These are phyloP conservation scores for Imleria badia DNA, from an alignment of 768 basidiomycete genomes.

Conservation along the genomic window DNA sequence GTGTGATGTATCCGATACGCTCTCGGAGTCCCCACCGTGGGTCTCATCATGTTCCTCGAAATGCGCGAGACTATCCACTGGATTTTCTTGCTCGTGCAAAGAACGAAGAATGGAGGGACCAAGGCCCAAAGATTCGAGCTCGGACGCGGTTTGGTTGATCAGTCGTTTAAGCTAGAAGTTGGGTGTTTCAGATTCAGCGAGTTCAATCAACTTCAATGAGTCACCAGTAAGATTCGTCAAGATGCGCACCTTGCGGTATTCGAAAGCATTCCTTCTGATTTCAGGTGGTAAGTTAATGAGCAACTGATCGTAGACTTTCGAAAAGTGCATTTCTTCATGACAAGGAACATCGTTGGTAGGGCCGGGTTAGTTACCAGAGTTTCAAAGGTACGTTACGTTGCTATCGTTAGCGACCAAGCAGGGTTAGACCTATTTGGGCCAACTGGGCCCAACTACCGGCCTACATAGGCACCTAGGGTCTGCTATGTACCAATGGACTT, in stretches of 20 bases:
- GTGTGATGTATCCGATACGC: neutral
- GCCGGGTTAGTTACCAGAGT: no score
- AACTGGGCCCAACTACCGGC: no score
- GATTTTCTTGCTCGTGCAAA: conserved; percentile 31
- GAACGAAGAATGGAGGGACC: conserved; percentile 49
- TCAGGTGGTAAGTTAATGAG: conserved; percentile 72
- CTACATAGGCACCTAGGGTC: no score
- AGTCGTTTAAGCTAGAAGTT: conserved; percentile 79
- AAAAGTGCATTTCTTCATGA: conserved; percentile 59
- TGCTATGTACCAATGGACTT: no score
- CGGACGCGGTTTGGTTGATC: conserved; percentile 77
- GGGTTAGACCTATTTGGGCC: no score
- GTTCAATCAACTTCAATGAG: no score
- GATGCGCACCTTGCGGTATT: conserved; percentile 71
- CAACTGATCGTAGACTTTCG: conserved; percentile 64
- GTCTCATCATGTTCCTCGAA: conserved; percentile 1
- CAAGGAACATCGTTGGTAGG: conserved; percentile 1
- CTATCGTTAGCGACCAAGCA: no score
- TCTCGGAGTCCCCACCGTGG: neutral
- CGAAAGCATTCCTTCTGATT: conserved; percentile 73
- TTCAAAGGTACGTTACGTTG: no score
- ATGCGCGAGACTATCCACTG: conserved; percentile 1
- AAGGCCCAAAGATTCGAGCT: conserved; percentile 71
- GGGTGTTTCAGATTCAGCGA: neutral
- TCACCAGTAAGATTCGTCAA: neutral